phyloP scores from a whole-genome alignment of 139 green algal genomes.

The Haematococcus sp. region DNA sequence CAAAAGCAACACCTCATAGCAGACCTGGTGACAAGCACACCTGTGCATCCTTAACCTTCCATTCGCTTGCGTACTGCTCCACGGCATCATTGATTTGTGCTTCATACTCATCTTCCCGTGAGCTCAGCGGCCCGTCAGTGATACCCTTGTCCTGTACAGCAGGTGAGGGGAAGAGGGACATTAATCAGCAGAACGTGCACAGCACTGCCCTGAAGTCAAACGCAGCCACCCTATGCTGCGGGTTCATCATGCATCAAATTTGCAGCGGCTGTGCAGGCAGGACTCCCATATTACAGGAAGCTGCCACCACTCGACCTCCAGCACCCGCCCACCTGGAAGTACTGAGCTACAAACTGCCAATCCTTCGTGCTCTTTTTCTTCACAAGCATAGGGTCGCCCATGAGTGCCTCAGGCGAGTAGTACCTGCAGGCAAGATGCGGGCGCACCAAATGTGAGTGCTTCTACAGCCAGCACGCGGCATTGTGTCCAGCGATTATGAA shows the following conservation, averaged over 20 bases:
- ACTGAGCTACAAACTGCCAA: not conserved
- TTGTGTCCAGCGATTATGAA: too few species aligned
- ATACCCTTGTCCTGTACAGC: conserved; percentile 5
- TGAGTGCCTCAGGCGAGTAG: conserved; percentile 9
- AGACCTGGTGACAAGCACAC: too few species aligned
- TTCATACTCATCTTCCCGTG: not conserved
- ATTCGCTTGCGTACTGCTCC: conserved; percentile 4
- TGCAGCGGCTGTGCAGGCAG: too few species aligned
- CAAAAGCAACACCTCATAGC: too few species aligned
- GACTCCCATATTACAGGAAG: too few species aligned
- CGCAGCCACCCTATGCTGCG: too few species aligned
- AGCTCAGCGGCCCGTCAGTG: not conserved
- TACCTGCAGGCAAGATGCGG: conserved; percentile 3
- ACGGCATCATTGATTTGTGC: conserved; percentile 17
- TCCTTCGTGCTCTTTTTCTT: conserved; percentile 26
- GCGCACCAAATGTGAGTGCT: too few species aligned
- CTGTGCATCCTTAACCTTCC: conserved; percentile 5
- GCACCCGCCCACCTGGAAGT: not conserved
- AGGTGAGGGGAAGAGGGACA: not conserved
- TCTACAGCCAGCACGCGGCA: too few species aligned
- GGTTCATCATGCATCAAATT: conserved; percentile 2
- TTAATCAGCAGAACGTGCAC: too few species aligned
- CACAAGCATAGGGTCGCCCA: conserved; percentile 18
- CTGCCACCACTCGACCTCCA: too few species aligned
- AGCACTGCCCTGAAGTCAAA: too few species aligned